Evolutionary conservation across 2,329 filamentous ascomycete species (phyloP), one percentile per base, ranked within the genome.

Genomic region (Leptodontidium sp.): DNA sequence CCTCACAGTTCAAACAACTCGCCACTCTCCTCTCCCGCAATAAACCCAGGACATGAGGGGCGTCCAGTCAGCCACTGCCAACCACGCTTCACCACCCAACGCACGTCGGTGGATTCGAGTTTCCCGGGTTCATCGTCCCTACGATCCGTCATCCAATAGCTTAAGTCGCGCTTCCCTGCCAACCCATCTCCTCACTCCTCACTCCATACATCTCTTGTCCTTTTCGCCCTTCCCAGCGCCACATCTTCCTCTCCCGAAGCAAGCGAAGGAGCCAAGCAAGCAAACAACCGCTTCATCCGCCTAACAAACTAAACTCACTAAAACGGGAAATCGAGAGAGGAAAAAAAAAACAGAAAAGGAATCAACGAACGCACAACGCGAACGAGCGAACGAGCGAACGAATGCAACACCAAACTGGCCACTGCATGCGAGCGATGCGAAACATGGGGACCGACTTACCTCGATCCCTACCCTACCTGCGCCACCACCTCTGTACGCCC

Each of bases 211-310:
- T 32, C 29, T 32, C 1, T 32, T 6, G 3, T 32, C 29, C 29
- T 40, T 40, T 40, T 40, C 38, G 38, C 38, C 38, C 11, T 40
- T 40, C 7, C 11, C 7, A 40, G 38, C 38, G 38, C 38, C 38
- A 40, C 47, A 24, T 35, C 26, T n/a, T 35, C 52, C 5, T 35
- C 15, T 17, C 35, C 26, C 14, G 24, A 15, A 8, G 4, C 9
- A 11, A 53, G 29, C 29, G 29, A 32, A 32, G 29, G 4, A 4
- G 29, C 29, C 6, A 32, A 6, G 29, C 53, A 11, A n/a, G 6
- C 57, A 59, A 59, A 59, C 11, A 59, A 17, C 57, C 38, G 57
- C 38, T 45, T 45, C 21, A 59, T 59, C 57, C 57, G 38, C 35
- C 57, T 14, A 59, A 26, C 9, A 40, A 40, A 40, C 11, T 7